phyloP scores from a whole-genome alignment of 2,329 filamentous ascomycete genomes.

The Colletotrichum falcatum region DNA sequence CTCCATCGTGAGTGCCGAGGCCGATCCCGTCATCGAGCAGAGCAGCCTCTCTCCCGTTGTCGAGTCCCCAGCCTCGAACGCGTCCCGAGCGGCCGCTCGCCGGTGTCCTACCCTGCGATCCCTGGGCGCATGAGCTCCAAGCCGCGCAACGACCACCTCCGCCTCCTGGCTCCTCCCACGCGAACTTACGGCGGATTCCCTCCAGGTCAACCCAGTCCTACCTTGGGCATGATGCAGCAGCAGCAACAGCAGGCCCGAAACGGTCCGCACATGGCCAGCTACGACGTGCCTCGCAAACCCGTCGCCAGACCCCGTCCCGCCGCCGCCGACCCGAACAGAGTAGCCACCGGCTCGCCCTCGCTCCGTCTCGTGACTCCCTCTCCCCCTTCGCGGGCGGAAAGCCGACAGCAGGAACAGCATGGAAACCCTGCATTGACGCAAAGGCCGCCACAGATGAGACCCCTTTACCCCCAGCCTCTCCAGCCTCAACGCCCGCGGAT shows the following conservation, averaged over 20 bases:
- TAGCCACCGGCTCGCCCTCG: slow-evolving; percentile 47
- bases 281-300: slow-evolving; percentile 37
- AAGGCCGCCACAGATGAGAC: slow-evolving; percentile 35
- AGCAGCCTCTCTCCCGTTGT: slow-evolving; percentile 61
- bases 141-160: slow-evolving; percentile 44
- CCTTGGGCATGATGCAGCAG: slow-evolving; percentile 51
- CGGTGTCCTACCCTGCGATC: slow-evolving; percentile 50
- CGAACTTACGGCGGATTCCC: slow-evolving; percentile 50
- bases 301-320: slow-evolving; percentile 22
- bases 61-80: slow-evolving; percentile 56
- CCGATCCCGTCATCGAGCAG: slow-evolving; percentile 44
- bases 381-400: slow-evolving; percentile 38
- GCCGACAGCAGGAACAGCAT: slow-evolving; percentile 18
- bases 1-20: slow-evolving; percentile 33
- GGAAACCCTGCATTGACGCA: slow-evolving; percentile 10
- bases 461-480: slow-evolving; percentile 34
- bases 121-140: slow-evolving; percentile 41
- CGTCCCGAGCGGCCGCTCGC: slow-evolving; percentile 47
- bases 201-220: slow-evolving; percentile 57
- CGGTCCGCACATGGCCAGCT: slow-evolving; percentile 39
- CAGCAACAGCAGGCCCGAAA: slow-evolving; percentile 35
- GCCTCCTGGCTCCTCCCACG: slow-evolving; percentile 50
- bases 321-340: slow-evolving; percentile 20
- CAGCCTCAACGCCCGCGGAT: slow-evolving; percentile 32
- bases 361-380: slow-evolving; percentile 54